A percentile compares a stretch with the other conserved stretches of the same genome.
These are phyloP conservation scores for Macrocybe sp. DNA, from an alignment of 1,284 basidiomycete genomes.

Conservation along the genomic window DNA sequence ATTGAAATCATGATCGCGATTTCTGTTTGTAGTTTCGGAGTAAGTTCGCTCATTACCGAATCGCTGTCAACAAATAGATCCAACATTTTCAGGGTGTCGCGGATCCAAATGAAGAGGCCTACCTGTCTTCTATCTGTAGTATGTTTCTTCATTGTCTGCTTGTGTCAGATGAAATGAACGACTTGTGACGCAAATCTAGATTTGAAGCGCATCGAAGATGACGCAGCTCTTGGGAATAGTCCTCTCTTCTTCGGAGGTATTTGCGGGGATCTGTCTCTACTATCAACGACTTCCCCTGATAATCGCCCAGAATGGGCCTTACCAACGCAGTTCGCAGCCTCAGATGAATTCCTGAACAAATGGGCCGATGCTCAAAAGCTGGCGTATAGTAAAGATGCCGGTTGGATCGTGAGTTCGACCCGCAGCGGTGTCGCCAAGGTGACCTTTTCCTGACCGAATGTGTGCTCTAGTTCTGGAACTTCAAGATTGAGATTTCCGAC, in stretches of 20 bases:
- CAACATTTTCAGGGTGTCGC: slow-evolving; percentile 53
- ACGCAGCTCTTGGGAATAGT: slow-evolving; percentile 42
- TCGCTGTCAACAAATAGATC: neutral
- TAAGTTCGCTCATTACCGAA: slow-evolving; percentile 20
- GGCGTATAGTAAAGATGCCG: slow-evolving; percentile 53
- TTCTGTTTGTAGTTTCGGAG: slow-evolving; percentile 47
- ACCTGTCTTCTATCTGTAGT: slow-evolving; percentile 69
- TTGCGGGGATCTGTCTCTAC: slow-evolving; percentile 3
- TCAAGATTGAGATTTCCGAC: slow-evolving; percentile 59
- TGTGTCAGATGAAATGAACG: neutral
- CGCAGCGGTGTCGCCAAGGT: neutral
- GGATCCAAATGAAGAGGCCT: slow-evolving; percentile 55
- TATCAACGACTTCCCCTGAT: neutral
- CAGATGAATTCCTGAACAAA: slow-evolving; percentile 54
- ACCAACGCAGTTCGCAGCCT: slow-evolving; percentile 60
- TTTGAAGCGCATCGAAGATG: slow-evolving; percentile 43
- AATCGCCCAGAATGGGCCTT: slow-evolving; percentile 57
- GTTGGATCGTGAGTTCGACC: slow-evolving; percentile 58
- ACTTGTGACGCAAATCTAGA: slow-evolving; percentile 27
- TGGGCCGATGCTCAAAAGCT: slow-evolving; percentile 83
- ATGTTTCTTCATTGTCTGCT: slow-evolving; percentile 17
- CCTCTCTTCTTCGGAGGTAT: slow-evolving; percentile 62
- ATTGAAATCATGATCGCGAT: slow-evolving; percentile 8
- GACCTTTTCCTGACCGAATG: neutral
- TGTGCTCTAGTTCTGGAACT: slow-evolving; percentile 64